Conservation (phyloP, 345 rosid species). For the Ceriops decandra region DNA sequence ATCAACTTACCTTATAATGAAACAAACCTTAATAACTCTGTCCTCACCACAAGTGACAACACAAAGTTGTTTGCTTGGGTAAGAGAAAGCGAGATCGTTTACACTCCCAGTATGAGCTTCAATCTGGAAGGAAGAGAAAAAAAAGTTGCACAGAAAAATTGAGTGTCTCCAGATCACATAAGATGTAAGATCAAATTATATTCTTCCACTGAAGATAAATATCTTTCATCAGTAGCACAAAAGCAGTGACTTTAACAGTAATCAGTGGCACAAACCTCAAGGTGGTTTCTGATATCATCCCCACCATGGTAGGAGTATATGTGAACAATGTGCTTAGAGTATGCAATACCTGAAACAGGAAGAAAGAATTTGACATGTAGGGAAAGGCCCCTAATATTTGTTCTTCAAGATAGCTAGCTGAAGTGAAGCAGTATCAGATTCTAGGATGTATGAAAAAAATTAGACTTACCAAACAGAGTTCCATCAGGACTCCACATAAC, state of each 20-base stretch:
- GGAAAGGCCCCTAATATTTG: too few relatives aligned
- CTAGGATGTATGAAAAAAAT: neutral
- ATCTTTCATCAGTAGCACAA: too few relatives aligned
- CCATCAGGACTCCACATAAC: conserved; percentile 94
- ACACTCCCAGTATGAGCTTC: conserved; percentile 89
- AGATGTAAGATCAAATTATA: neutral
- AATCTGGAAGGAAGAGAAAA: conserved; percentile 42
- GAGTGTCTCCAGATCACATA: conserved; percentile 2
- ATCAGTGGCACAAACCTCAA: conserved; percentile 54
- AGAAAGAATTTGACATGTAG: neutral
- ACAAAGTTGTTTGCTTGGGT: conserved; percentile 63
- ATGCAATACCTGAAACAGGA: conserved; percentile 68
- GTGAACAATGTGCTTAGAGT: conserved; percentile 78
- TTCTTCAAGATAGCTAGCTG: too few relatives aligned
- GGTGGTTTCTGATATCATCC: conserved; percentile 55
- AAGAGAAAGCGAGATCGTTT: conserved; percentile 76
- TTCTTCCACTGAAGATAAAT: too few relatives aligned
- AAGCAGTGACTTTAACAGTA: neutral
- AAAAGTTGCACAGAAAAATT: conserved; percentile 1
- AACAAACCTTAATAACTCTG: conserved; percentile 65
- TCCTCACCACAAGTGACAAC: conserved; percentile 86
- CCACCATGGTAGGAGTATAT: conserved; percentile 61
- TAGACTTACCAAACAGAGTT: conserved; percentile 57
- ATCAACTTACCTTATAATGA: conserved; percentile 1
- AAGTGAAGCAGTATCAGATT: too few relatives aligned